A percentile compares a stretch with the other conserved stretches of the same genome.
Evolutionary conservation across 208 protist species (phyloP).

Genomic region (Leishmania braziliensis): DNA sequence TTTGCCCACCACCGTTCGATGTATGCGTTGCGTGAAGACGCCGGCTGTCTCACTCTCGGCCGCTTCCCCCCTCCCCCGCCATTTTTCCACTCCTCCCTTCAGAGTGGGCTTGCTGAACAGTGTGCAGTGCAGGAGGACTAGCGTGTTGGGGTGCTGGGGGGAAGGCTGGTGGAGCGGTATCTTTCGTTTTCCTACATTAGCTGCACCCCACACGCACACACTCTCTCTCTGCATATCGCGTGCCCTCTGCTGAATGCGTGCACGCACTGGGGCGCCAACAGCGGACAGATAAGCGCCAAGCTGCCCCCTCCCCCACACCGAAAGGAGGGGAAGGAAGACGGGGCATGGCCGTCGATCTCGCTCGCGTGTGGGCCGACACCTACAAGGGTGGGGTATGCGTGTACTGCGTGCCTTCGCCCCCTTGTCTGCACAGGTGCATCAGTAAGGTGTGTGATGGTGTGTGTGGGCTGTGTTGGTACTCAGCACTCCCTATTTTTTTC

Average conservation of each 20-base stretch:
- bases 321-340: background rate
- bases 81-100: background rate
- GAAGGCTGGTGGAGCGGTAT: background rate
- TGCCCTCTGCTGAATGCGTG: background rate
- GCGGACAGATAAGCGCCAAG: too few relatives aligned
- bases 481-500: too few relatives aligned
- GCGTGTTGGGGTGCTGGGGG: background rate
- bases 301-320: too few relatives aligned
- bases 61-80: background rate
- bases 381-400: background rate
- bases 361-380: background rate
- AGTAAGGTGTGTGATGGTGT: background rate
- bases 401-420: background rate
- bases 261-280: background rate
- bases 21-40: too few relatives aligned
- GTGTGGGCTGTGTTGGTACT: too few relatives aligned
- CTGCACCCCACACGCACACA: background rate
- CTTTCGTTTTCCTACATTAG: background rate
- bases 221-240: too few relatives aligned
- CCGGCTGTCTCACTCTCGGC: background rate
- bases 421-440: background rate
- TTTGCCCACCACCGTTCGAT: too few relatives aligned
- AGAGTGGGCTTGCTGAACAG: background rate
- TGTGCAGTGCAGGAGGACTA: background rate
- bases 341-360: background rate